phyloP scores from a whole-genome alignment of 2,329 filamentous ascomycete species.

The Colletotrichum sansevieriae region DNA sequence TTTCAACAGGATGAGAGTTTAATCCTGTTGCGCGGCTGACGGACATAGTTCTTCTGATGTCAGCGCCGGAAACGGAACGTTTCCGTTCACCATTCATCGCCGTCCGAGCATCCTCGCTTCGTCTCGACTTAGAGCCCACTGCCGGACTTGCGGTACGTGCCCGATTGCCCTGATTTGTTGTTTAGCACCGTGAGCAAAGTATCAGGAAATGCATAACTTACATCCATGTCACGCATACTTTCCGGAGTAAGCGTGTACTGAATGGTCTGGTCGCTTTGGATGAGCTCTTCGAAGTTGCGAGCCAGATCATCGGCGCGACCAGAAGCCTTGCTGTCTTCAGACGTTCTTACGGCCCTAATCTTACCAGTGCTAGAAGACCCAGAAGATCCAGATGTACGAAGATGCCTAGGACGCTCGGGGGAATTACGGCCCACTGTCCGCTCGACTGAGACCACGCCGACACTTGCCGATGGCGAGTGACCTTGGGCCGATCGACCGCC shows the following conservation, averaged over 20 bases:
- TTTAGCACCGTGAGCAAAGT: conserved; percentile 34
- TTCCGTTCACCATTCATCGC: conserved; percentile 52
- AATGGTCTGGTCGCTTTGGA: conserved; percentile 85
- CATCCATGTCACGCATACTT: conserved; percentile 76
- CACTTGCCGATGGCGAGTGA: conserved; percentile 46
- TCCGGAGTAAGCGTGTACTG: conserved; percentile 86
- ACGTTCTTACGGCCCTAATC: conserved; percentile 66
- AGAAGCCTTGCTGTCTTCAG: conserved; percentile 66
- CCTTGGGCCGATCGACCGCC: conserved; percentile 30
- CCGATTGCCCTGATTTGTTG: conserved; percentile 53
- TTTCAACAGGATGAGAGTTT: conserved; percentile 51
- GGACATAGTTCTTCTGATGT: conserved; percentile 52
- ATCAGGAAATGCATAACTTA: conserved; percentile 2
- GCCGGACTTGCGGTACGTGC: conserved; percentile 57
- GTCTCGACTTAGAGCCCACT: conserved; percentile 56
- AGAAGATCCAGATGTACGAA: conserved; percentile 65
- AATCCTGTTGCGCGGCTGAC: conserved; percentile 53
- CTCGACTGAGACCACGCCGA: conserved; percentile 57
- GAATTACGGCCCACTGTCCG: conserved; percentile 44
- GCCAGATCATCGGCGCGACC: conserved; percentile 69
- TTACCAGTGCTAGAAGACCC: conserved; percentile 64
- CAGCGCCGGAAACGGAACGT: conserved; percentile 55
- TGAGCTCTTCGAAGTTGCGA: conserved; percentile 81
- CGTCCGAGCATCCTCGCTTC: conserved; percentile 61
- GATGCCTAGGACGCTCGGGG: conserved; percentile 49